Evolutionary conservation across 106 monocot species (phyloP).

Genomic region (Alisma plantagoaquatica): DNA sequence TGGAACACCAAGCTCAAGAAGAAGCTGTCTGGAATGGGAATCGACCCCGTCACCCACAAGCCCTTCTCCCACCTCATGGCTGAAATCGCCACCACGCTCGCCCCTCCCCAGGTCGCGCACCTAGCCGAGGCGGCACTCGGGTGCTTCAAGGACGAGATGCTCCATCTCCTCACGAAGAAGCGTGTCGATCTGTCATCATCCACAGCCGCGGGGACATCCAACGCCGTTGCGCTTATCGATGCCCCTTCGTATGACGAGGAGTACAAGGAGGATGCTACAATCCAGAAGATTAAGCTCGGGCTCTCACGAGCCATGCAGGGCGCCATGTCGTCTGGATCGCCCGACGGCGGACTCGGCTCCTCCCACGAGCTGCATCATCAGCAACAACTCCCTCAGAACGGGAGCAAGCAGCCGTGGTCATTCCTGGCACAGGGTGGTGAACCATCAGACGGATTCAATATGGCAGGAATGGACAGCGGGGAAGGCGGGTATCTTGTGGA

Average conservation of each 20-base stretch:
- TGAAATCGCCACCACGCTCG: slow-evolving; percentile 86
- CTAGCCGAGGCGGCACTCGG: slow-evolving; percentile 96
- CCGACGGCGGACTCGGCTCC: too few species aligned
- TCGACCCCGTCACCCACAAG: slow-evolving; percentile 96
- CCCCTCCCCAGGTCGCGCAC: slow-evolving; percentile 82
- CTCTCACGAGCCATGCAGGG: slow-evolving; percentile 45
- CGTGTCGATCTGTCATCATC: slow-evolving; percentile 40
- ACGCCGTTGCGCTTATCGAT: too few species aligned
- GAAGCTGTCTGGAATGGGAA: slow-evolving; percentile 91
- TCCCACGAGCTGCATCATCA: too few species aligned
- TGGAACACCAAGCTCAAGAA: slow-evolving; percentile 99
- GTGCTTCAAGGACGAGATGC: slow-evolving; percentile 99
- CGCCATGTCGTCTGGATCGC: too few species aligned
- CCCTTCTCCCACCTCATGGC: slow-evolving; percentile 97
- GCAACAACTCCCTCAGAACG: too few species aligned
- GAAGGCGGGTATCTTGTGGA: too few species aligned
- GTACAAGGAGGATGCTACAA: slow-evolving; percentile 24
- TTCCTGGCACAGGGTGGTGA: too few species aligned
- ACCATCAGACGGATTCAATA: slow-evolving; percentile 14
- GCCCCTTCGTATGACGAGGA: too few species aligned
- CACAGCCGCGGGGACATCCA: slow-evolving; percentile 2
- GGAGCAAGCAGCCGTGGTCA: too few species aligned
- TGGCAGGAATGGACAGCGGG: slow-evolving; percentile 8
- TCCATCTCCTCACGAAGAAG: slow-evolving; percentile 85
- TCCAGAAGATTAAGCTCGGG: slow-evolving; percentile 42